Base-by-base conservation (phyloP, 2,329 filamentous ascomycete genomes). In the Epichloe bromicola region DNA sequence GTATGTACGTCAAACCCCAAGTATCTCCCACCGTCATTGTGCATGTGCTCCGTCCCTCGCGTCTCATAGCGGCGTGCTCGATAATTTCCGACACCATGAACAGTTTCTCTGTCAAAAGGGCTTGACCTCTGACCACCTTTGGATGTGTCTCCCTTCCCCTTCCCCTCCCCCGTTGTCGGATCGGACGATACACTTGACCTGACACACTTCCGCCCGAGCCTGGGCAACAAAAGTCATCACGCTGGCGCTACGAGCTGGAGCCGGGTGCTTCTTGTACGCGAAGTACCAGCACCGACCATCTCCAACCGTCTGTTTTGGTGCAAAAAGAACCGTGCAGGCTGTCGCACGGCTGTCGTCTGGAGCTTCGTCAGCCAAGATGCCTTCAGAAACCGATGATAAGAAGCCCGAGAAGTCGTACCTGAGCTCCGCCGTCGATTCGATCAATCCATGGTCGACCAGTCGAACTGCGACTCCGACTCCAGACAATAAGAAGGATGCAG, bases 321-420 rank as follows among this genome's bases (percentile, higher is more conserved):
- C 44, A 30, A 30, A 17, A 19, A 42, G 15, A 19, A 17, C 30
- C 45, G 39, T 26, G 20, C 41, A 48, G 12, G 39, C 34, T 10
- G 48, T 51, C 43, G 52, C 52, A 58, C 60, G 58, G 56, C 45
- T 53, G 37, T 58, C 54, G 14, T 46, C 48, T 26, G 51, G 50
- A 44, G 33, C 23, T 39, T 19, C 51, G n/a, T 44, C 49, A 44
- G 36, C 46, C 26, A 61, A 51, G 17, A 74, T 73, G 72, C 63
- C 68, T 41, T 60, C 68, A 38, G 59, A 57, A 41, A 53, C 63
- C 39, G 60, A 58, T 43, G 73, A 74, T 37, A 76, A 73, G 64
- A 79, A 76, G 64, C 54, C 65, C 36, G 79, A 82, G 60, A 81
- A 74, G 64, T 79, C 77, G 2, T 82, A 81, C 58, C 64, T 82